A percentile compares a stretch with the other conserved stretches of the same genome.
Conservation (phyloP, 2,329 filamentous ascomycete species). For the Cercospora sp. region DNA sequence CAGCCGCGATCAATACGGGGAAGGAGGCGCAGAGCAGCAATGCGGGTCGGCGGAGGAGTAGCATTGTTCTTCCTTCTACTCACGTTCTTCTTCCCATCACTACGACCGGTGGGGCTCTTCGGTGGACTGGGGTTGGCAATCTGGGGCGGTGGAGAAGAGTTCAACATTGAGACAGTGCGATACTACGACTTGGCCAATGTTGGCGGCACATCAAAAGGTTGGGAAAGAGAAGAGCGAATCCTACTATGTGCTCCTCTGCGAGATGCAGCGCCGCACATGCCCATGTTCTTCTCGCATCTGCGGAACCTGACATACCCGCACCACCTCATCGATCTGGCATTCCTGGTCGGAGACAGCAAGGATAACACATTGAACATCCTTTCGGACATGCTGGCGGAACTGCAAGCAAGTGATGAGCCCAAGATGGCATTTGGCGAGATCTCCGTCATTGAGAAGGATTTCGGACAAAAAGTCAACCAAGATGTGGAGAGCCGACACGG, state of each 20-base stretch:
- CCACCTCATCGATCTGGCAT: constrained; percentile 91
- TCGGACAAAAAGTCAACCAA: constrained; percentile 95
- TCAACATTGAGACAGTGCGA: constrained; percentile 88
- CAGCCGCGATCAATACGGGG: constrained; percentile 74
- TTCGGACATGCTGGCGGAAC: constrained; percentile 69
- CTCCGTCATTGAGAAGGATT: constrained; percentile 97
- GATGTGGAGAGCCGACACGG: constrained; percentile 97
- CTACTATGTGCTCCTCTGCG: constrained; percentile 90
- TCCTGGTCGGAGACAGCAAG: constrained; percentile 95
- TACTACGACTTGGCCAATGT: constrained; percentile 95
- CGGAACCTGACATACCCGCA: constrained; percentile 97
- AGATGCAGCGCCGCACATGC: constrained; percentile 86
- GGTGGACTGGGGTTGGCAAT: constrained; percentile 65
- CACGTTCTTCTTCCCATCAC: constrained; percentile 74
- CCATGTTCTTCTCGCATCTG: constrained; percentile 98
- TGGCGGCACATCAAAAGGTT: constrained; percentile 85
- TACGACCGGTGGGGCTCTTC: constrained; percentile 60
- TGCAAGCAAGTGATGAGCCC: constrained; percentile 78
- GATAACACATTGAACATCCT: constrained; percentile 81
- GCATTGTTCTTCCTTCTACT: constrained; percentile 60
- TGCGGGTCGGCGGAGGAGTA: constrained; percentile 63
- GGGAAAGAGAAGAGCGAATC: constrained; percentile 95
- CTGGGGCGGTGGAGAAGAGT: constrained; percentile 54
- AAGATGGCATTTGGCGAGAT: constrained; percentile 90
- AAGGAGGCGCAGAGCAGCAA: constrained; percentile 69